A percentile compares a stretch with the other conserved stretches of the same genome.
Conservation (phyloP, 345 rosid species). For the Lepidium aucheri region DNA sequence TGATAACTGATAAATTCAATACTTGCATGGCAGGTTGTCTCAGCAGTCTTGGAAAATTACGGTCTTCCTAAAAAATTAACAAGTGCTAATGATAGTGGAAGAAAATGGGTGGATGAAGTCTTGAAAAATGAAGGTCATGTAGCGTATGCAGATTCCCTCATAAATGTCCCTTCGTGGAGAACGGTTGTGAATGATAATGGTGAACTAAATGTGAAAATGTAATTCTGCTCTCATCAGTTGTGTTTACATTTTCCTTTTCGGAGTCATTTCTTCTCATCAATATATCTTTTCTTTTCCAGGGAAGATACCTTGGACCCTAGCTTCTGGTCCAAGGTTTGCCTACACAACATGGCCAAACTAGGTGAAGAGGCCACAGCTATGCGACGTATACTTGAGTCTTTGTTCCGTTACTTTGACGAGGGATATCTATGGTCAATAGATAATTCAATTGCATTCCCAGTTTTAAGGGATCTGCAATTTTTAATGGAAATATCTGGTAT, state of each 20-base stretch:
- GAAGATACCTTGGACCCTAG: conserved; percentile 67
- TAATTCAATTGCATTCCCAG: conserved; percentile 65
- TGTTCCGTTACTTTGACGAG: conserved; percentile 79
- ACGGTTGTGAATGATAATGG: conserved; percentile 68
- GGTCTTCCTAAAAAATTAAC: conserved; percentile 35
- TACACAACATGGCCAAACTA: conserved; percentile 86
- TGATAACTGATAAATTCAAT: neutral
- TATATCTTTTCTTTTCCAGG: conserved; percentile 30
- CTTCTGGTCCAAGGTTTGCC: conserved; percentile 94
- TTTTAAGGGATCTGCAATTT: conserved; percentile 82
- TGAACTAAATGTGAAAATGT: conserved; percentile 62
- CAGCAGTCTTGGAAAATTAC: conserved; percentile 85
- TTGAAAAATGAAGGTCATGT: conserved; percentile 59
- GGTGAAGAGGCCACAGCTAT: conserved; percentile 90
- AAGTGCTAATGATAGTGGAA: conserved; percentile 36
- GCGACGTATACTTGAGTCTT: conserved; percentile 81
- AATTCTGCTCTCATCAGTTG: conserved; percentile 22
- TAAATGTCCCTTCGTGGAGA: conserved; percentile 67
- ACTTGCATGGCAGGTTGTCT: conserved; percentile 58
- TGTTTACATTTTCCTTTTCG: neutral
- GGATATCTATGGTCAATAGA: conserved; percentile 70
- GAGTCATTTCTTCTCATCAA: neutral
- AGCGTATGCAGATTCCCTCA: conserved; percentile 36
- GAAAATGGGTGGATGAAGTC: conserved; percentile 73
- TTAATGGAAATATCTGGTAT: conserved; percentile 80